Conservation (phyloP, 2,329 filamentous ascomycete species). For the Phialocephala subalpina region DNA sequence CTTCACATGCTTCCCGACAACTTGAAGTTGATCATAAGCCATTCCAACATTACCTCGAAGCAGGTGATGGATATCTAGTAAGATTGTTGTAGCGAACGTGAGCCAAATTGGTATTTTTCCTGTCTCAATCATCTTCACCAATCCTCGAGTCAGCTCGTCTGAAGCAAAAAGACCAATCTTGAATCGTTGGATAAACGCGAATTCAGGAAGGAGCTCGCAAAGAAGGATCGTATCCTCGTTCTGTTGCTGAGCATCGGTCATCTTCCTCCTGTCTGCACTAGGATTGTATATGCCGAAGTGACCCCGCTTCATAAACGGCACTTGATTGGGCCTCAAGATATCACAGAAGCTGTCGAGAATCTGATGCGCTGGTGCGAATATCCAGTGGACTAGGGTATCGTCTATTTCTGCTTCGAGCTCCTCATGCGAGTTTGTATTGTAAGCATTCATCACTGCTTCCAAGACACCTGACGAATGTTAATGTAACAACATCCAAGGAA, state of each 20-base stretch:
- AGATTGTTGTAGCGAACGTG: slow-evolving; percentile 23
- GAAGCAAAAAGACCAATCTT: slow-evolving; percentile 5
- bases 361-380: slow-evolving; percentile 12
- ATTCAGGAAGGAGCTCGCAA: slow-evolving; percentile 21
- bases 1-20: not conserved
- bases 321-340: slow-evolving; percentile 1
- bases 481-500: too few species aligned
- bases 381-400: not conserved
- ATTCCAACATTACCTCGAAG: not conserved
- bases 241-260: not conserved
- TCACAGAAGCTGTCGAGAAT: slow-evolving; percentile 20
- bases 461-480: not conserved
- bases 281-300: slow-evolving; percentile 22
- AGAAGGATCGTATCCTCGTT: slow-evolving; percentile 9
- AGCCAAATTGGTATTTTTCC: slow-evolving; percentile 28
- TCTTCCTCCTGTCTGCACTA: not conserved
- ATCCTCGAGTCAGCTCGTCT: slow-evolving; percentile 26
- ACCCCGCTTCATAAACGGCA: slow-evolving; percentile 16
- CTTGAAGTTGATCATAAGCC: slow-evolving; percentile 6
- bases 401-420: slow-evolving; percentile 10
- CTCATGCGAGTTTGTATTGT: not conserved
- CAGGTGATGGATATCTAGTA: slow-evolving; percentile 26
- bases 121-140: slow-evolving; percentile 16
- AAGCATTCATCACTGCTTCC: not conserved
- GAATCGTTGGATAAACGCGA: slow-evolving; percentile 6